These are phyloP conservation scores for Capillidium rhysosporum DNA, from an alignment of 371 early-diverging fungal species.

Conservation along the genomic window DNA sequence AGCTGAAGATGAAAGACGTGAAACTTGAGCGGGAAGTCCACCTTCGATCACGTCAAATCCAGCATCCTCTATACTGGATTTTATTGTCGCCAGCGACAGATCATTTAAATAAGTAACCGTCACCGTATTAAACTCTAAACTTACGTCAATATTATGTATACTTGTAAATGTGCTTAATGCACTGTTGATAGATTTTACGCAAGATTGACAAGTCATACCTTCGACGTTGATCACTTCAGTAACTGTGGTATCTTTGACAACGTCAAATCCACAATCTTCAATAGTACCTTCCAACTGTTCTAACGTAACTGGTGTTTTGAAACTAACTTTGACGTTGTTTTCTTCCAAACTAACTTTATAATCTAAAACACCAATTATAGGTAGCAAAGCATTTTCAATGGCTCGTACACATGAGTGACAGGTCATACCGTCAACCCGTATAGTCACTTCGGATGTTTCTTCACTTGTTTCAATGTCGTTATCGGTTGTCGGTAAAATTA, in stretches of 20 bases:
- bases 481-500: background rate
- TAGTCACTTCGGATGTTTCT: too few species aligned
- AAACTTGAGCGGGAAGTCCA: conserved; percentile 6
- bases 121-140: conserved; percentile 21
- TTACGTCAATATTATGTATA: conserved; percentile 19
- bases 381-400: conserved; percentile 25
- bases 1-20: background rate
- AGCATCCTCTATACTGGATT: conserved; percentile 32
- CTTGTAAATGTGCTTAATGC: conserved; percentile 22
- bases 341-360: conserved; percentile 26
- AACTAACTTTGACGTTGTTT: conserved; percentile 11
- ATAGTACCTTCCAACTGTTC: conserved; percentile 16
- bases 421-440: background rate
- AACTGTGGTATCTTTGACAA: conserved; percentile 4
- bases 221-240: conserved; percentile 19
- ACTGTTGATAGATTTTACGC: conserved; percentile 41
- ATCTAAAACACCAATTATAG: conserved; percentile 18
- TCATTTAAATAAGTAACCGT: conserved; percentile 17
- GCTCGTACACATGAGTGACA: conserved; percentile 23
- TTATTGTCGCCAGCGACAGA: conserved; percentile 2
- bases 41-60: conserved; percentile 26
- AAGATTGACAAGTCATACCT: conserved; percentile 80
- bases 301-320: conserved; percentile 10
- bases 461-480: background rate
- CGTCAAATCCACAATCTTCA: conserved; percentile 39